phyloP scores from a whole-genome alignment of 768 basidiomycete genomes.

The Termitomyces sp. region DNA sequence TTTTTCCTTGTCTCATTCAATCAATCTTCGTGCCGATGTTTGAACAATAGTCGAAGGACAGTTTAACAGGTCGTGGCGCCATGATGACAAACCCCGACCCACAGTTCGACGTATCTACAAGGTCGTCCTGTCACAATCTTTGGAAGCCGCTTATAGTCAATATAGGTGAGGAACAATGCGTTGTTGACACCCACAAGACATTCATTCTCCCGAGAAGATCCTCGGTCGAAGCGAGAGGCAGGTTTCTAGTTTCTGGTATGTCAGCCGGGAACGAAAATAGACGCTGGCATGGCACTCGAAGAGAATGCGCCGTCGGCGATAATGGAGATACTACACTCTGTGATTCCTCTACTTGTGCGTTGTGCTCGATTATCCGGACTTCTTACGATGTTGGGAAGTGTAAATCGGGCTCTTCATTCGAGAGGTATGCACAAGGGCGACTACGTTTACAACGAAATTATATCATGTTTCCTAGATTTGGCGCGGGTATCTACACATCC shows the following conservation, averaged over 20 bases:
- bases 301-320: conserved; percentile 61
- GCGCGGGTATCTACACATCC: conserved; percentile 23
- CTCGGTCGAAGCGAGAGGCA: conserved; percentile 52
- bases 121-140: conserved; percentile 43
- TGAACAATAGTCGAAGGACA: conserved; percentile 52
- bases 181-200: background rate
- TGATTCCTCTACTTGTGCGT: conserved; percentile 47
- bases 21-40: background rate
- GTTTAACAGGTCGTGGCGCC: conserved; percentile 67
- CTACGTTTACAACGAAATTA: background rate
- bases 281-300: conserved; percentile 68
- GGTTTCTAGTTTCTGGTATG: conserved; percentile 46
- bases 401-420: conserved; percentile 70
- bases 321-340: conserved; percentile 52
- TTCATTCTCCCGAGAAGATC: conserved; percentile 25
- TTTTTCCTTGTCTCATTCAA: conserved; percentile 2
- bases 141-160: conserved; percentile 49
- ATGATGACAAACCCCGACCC: conserved; percentile 47
- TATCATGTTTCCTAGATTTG: conserved; percentile 38
- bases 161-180: conserved; percentile 42
- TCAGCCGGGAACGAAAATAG: conserved; percentile 68
- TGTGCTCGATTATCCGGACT: conserved; percentile 58
- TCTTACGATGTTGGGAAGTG: conserved; percentile 60
- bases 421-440: conserved; percentile 35
- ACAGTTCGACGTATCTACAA: conserved; percentile 60